phyloP scores from a whole-genome alignment of 2,329 filamentous ascomycete genomes.

The Pseudophaeomoniella oleicola region DNA sequence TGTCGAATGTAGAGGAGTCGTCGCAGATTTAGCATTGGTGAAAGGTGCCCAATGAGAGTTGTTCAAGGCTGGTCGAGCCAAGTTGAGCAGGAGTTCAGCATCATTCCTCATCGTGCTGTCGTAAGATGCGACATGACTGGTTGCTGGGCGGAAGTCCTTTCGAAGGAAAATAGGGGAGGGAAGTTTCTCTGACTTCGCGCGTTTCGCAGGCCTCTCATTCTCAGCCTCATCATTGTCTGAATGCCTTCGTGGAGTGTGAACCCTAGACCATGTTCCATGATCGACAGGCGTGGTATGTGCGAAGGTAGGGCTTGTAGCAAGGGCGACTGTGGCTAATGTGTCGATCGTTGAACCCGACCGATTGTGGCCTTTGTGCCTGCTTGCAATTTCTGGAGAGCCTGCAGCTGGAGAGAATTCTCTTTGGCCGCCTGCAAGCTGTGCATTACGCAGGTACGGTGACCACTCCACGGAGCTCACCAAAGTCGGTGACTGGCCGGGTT shows the following conservation, averaged over 20 bases:
- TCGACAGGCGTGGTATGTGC: slow-evolving; percentile 18
- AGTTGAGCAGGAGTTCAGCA: slow-evolving; percentile 31
- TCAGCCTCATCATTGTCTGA: slow-evolving; percentile 13
- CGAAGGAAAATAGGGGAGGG: slow-evolving; percentile 24
- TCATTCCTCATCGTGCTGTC: slow-evolving; percentile 31
- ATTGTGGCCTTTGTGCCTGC: slow-evolving; percentile 18
- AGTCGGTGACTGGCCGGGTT: background rate
- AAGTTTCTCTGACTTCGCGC: slow-evolving; percentile 43
- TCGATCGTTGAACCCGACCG: slow-evolving; percentile 32
- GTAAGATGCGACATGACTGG: slow-evolving; percentile 15
- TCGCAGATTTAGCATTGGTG: background rate
- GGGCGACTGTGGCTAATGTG: slow-evolving; percentile 34
- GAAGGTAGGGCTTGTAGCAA: slow-evolving; percentile 32
- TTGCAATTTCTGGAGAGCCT: background rate
- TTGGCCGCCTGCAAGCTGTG: slow-evolving; percentile 1
- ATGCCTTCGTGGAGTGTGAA: slow-evolving; percentile 13
- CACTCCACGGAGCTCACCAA: background rate
- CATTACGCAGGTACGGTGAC: background rate
- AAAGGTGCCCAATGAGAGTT: background rate
- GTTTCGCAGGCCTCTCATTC: slow-evolving; percentile 41
- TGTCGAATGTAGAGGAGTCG: slow-evolving; percentile 3
- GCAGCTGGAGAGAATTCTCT: slow-evolving; percentile 1
- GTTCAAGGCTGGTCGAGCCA: slow-evolving; percentile 19
- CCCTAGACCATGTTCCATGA: slow-evolving; percentile 12
- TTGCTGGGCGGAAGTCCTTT: slow-evolving; percentile 13